Conservation (phyloP, 495 filamentous ascomycete genomes). For the Neurospora sublineolata region DNA sequence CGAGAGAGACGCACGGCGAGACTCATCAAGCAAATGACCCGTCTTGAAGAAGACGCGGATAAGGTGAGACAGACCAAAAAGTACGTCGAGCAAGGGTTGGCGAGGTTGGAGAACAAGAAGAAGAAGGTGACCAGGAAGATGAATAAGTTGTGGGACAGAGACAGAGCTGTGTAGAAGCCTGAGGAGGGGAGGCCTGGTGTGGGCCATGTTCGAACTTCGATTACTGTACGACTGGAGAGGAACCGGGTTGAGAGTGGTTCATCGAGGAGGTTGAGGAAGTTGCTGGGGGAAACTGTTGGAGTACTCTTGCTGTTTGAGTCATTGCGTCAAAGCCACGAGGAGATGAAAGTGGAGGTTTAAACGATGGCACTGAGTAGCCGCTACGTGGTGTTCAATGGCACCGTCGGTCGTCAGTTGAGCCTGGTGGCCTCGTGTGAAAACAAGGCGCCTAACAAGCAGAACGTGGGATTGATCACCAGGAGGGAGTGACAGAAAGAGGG, state of each 20-base stretch:
- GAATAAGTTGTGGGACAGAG: neutral
- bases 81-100: neutral
- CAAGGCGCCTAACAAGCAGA: neutral
- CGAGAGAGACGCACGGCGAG: neutral
- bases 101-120: neutral
- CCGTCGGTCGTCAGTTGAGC: neutral
- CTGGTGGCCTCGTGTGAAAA: neutral
- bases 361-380: neutral
- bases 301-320: neutral
- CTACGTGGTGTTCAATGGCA: neutral
- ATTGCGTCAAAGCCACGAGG: neutral
- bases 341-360: neutral
- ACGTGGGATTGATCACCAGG: neutral
- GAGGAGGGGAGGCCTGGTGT: neutral
- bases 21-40: neutral
- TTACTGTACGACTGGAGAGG: neutral
- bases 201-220: neutral
- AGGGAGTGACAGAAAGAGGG: neutral
- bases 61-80: neutral
- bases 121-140: neutral
- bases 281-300: neutral
- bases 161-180: neutral
- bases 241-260: neutral
- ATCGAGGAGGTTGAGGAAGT: neutral
- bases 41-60: neutral